These are phyloP conservation scores for Simmondsia chinensis DNA, from an alignment of 148 eudicot genomes.

Conservation along the genomic window DNA sequence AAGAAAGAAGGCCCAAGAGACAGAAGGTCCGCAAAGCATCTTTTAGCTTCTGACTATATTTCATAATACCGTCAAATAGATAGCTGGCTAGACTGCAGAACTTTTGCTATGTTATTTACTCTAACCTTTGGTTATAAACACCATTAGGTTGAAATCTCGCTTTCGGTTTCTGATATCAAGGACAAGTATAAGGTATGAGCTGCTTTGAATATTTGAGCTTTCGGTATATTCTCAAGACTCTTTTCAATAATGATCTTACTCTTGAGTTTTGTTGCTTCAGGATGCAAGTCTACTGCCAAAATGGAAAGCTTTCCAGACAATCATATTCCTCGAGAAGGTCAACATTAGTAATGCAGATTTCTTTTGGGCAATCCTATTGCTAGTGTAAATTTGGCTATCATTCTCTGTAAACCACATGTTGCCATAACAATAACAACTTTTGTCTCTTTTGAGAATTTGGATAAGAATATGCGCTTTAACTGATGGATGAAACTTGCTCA, in stretches of 20 bases:
- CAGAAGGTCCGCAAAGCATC: conserved; percentile 7
- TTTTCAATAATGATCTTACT: not conserved
- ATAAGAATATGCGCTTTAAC: not conserved
- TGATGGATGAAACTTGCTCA: not conserved
- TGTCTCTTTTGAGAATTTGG: not conserved
- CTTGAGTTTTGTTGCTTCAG: conserved; percentile 23
- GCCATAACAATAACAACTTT: no score
- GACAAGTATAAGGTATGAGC: conserved; percentile 52
- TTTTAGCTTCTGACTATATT: no score
- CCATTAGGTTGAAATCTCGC: conserved; percentile 20
- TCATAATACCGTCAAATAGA: no score
- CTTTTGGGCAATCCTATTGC: no score
- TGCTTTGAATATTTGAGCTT: not conserved
- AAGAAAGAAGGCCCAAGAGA: conserved; percentile 5
- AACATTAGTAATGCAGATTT: no score
- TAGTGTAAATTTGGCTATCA: not conserved
- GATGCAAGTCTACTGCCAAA: conserved; percentile 54
- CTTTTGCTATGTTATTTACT: not conserved
- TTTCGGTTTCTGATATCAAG: conserved; percentile 42
- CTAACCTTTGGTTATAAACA: not conserved
- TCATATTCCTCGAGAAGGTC: conserved; percentile 75
- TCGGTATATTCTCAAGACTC: not conserved
- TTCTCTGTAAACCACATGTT: no score
- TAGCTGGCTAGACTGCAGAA: no score
- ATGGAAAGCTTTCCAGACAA: conserved; percentile 82